Base-by-base conservation (phyloP, 805 yeast genomes). In the Wickerhamiella lipophila region DNA sequence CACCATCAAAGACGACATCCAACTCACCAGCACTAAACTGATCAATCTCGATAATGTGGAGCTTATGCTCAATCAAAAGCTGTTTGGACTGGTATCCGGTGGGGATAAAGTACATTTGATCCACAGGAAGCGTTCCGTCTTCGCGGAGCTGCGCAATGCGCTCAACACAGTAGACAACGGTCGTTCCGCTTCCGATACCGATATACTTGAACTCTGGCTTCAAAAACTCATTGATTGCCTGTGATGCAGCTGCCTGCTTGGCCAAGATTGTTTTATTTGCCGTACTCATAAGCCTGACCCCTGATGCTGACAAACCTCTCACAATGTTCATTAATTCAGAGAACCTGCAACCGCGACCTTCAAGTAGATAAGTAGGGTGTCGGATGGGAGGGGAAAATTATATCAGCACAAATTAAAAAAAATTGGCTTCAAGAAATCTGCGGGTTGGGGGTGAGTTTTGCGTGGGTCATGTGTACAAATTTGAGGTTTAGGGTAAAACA, bases 1-100 rank as follows among this genome's bases (percentile, higher is more conserved):
- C 97, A 41, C 99, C 99, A 65, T 92, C 99, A 63, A 92, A 92
- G 1, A 96, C 95, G 57, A 92, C 78, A 63, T 92, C 98, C 41
- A 92, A 69, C 22, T 73, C 73, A 2, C 94, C 84, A 44, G 62
- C 59, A 6, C 56, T 47, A 54, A 69, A 79, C 68, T 86, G 88
- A 60, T 89, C 96, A 52, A 89, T 76, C 8, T 83, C 72, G 1
- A 94, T 95, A 55, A 88, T 70, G 36, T 65, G 72, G 54, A 92
- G 71, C 0, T 92, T 92, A 58, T 87, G 87, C 50, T 77, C 82
- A 51, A 85, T 68, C 57, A 92, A 88, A 56, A 92, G 73, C 58
- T 81, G 85, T 60, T 83, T 83, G 41, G 94, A 82, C 68, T 92
- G 99, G 73, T 88, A 92, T 1, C 98, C 98, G 1, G 99, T 92